phyloP scores from a whole-genome alignment of 2,329 filamentous ascomycete species.

The Colletotrichum cuscutae region DNA sequence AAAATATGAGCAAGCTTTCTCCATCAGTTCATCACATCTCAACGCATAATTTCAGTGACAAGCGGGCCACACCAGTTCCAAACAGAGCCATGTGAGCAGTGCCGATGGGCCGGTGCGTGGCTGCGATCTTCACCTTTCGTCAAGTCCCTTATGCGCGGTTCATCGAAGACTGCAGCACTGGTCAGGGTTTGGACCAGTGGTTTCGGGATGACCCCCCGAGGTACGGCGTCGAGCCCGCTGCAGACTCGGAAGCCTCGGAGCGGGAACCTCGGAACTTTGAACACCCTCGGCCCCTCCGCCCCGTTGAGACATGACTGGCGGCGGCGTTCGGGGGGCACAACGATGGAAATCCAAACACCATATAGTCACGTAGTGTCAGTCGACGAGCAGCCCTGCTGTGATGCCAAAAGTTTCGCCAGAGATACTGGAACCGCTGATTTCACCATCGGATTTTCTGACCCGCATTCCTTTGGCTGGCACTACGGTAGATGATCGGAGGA shows the following conservation, averaged over 20 bases:
- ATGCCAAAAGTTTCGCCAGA: not conserved
- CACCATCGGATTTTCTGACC: not conserved
- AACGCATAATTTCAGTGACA: not conserved
- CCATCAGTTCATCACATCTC: conserved; percentile 5
- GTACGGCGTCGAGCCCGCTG: not conserved
- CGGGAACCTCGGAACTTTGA: not conserved
- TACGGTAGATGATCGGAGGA: too few species aligned
- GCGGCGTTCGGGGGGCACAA: too few species aligned
- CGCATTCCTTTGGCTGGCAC: not conserved
- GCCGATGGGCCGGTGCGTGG: not conserved
- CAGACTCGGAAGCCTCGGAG: conserved; percentile 15
- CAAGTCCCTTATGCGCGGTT: not conserved
- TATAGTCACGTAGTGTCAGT: not conserved
- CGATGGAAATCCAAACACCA: too few species aligned
- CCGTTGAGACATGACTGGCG: not conserved
- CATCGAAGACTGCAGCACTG: not conserved
- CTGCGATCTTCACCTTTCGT: not conserved
- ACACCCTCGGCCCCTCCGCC: not conserved
- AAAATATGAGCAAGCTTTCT: not conserved
- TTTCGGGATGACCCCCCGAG: not conserved
- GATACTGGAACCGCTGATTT: too few species aligned
- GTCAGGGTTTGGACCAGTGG: conserved; percentile 1
- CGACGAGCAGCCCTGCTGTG: too few species aligned
- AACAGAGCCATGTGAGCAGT: not conserved
- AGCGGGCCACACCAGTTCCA: too few species aligned